Base-by-base conservation (phyloP, 345 rosid genomes). In the Cochlearia excelsa region DNA sequence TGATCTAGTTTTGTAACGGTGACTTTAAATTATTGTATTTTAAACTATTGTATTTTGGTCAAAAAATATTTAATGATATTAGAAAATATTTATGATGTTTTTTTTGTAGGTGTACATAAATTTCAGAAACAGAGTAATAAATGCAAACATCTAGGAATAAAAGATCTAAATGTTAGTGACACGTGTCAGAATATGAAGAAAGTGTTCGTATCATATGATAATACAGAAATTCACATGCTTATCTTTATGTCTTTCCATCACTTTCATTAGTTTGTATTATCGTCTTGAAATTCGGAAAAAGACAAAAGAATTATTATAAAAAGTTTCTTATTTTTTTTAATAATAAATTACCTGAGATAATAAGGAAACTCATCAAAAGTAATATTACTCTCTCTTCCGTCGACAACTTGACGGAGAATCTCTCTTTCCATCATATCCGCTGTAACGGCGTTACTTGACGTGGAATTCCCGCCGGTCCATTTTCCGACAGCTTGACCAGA, bases 371-470 rank as follows among this genome's bases (percentile, higher is more conserved):
- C 76, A 49, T 66, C 72, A 51, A 72, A 72, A 9, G 76, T 72
- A 28, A 72, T 57, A 38, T 67, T 48, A 46, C 72, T 66, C 10
- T 72, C 72, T 67, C 72, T 43, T 0, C 76, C 76, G 51, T 72
- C 76, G 39, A 67, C 60, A 44, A 72, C 76, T 66, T 60, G 68
- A 72, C 72, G 76, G 49, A 72, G 63, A 1, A 72, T 54, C 54
- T 72, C 76, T 33, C 61, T 54, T 65, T 72, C 76, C 76, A 72
- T 72, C 65, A 66, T 72, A 61, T 72, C 76, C 29, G 76, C 76
- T 28, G 72, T 72, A 16, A 72, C 60, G 46, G 59, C 51, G 68
- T 67, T 72, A 56, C 28, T 50, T 11, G 76, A 55, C 33, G 58
- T 3, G 0, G 65, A 60, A 39, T 61, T 72, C 1, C 72, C 72